Conservation (phyloP, 441 rosid species). For the Populus trichocarpa region DNA sequence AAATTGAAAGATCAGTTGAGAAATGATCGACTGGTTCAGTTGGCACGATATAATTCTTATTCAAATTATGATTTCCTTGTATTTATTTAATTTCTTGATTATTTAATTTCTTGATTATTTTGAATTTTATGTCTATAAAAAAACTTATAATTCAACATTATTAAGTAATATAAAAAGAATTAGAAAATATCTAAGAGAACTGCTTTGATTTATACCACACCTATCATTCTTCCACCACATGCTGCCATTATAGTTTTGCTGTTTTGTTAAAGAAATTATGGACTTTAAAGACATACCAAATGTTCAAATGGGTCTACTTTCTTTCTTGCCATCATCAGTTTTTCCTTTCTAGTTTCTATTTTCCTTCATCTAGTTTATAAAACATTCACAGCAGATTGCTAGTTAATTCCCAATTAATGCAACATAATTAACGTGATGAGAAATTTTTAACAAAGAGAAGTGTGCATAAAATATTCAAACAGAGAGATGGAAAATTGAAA, state of each 20-base stretch:
- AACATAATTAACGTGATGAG: background rate
- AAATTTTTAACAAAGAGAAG: background rate
- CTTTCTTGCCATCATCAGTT: background rate
- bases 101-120: too few species aligned
- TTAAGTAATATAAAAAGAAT: too few species aligned
- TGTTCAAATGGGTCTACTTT: background rate
- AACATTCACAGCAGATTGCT: background rate
- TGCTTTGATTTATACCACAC: too few species aligned
- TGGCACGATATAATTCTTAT: accelerated
- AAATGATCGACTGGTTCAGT: too few species aligned
- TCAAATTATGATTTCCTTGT: too few species aligned
- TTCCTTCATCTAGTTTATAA: background rate
- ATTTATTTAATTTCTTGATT: too few species aligned
- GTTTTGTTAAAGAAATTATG: background rate
- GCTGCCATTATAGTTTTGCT: too few species aligned
- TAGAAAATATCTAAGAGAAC: too few species aligned
- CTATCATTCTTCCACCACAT: too few species aligned
- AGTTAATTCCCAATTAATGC: background rate
- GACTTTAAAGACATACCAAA: background rate
- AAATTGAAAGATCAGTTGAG: accelerated
- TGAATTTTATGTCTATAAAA: too few species aligned
- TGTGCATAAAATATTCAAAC: background rate
- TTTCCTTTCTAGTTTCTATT: background rate
- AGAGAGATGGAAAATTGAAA: background rate
- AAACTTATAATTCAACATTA: too few species aligned